Base-by-base conservation (phyloP, 2,329 filamentous ascomycete species). In the Penicillium glabrum region DNA sequence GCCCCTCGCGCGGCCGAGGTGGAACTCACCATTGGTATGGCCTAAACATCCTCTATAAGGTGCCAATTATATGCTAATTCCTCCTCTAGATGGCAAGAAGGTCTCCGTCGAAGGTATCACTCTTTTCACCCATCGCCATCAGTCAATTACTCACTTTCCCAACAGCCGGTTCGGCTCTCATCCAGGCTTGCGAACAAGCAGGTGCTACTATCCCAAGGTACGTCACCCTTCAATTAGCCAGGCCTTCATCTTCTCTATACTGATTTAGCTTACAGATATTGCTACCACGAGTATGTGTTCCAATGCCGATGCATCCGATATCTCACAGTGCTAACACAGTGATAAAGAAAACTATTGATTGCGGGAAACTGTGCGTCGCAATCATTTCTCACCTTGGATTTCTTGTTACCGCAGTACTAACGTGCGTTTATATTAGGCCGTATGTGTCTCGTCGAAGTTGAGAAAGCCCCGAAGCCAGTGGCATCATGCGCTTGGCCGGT, bases 401-500 rank as follows among this genome's bases (percentile, higher is more conserved):
- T 9, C 9, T 19, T 43, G 3, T 48, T 10, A 16, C 16, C 13
- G 16, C 5, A 16, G 9, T 29, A 23, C 37, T 49, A n/a, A 48
- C 26, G n/a, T 37, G 23, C 19, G 7, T 47, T 14, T 14, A 37
- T 13, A 31, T 11, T 53, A 79, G 76, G 76, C 79, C 92, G 95
- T 82, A 99, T 99, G 95, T 99, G 95, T 80, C 82, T 99, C 72
- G 95, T 99, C 72, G 95, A 99, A 82, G 95, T 99, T 66, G 95
- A 98, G 81, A 87, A 87, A 78, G 90, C 91, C 59, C 95, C 95
- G 58, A 99, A 99, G 81, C 95, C 95, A 59, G 93, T 98, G 56
- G 95, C 95, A 69, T 99, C 95, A 61, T 99, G 95, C 79, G 95
- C 95, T 68, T 99, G 95, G 95, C 95, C 95, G 51, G 95, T 98